A percentile compares a stretch with the other conserved stretches of the same genome.
These are phyloP conservation scores for Yueomyces sinensis DNA, from an alignment of 805 yeast genomes.

Conservation along the genomic window DNA sequence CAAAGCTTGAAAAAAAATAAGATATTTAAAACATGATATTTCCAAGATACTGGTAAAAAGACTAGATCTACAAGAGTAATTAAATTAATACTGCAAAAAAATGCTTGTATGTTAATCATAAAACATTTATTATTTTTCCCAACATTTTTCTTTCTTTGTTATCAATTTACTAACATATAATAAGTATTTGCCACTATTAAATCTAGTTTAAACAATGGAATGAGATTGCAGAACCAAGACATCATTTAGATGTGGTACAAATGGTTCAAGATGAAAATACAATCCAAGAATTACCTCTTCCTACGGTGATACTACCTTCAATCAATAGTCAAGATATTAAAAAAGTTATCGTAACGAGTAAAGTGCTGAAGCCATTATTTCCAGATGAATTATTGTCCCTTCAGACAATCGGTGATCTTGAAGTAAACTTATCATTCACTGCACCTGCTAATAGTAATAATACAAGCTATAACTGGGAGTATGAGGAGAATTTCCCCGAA, in stretches of 20 bases:
- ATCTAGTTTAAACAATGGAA: conserved; percentile 43
- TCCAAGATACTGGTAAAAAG: too few species aligned
- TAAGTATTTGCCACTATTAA: too few species aligned
- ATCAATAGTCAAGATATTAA: conserved; percentile 4
- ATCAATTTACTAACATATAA: too few species aligned
- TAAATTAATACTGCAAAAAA: too few species aligned
- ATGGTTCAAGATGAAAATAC: conserved; percentile 12
- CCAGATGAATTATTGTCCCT: conserved; percentile 8
- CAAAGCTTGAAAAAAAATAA: too few species aligned
- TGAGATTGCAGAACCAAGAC: conserved; percentile 35
- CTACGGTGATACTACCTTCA: conserved; percentile 16
- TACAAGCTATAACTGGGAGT: conserved; percentile 10
- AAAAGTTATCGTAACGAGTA: conserved; percentile 13
- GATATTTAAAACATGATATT: too few species aligned
- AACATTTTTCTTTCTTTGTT: too few species aligned
- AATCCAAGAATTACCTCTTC: conserved; percentile 17
- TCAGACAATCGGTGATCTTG: conserved; percentile 8
- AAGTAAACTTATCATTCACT: conserved; percentile 4
- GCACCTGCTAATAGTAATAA: background rate
- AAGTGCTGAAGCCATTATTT: conserved; percentile 18
- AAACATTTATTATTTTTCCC: too few species aligned
- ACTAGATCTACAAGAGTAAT: too few species aligned
- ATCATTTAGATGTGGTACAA: conserved; percentile 27
- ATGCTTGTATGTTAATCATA: too few species aligned
- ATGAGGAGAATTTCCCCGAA: conserved; percentile 17